Base-by-base conservation (phyloP, 345 rosid species). In the Heritiera fomes region DNA sequence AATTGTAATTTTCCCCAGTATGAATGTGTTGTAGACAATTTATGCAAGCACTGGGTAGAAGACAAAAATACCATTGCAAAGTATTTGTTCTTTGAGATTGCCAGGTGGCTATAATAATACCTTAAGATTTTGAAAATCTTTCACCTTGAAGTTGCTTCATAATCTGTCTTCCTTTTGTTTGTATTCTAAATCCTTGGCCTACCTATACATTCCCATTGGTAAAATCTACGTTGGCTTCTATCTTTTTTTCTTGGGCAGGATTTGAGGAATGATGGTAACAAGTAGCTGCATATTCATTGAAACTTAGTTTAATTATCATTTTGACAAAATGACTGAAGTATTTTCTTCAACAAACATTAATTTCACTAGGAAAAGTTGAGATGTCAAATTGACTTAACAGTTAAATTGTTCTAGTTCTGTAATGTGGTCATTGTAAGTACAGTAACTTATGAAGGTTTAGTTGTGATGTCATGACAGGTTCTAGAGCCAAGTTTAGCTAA, bases 401-500 rank as follows among this genome's bases (percentile, higher is more conserved):
- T 50, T 52, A 41, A 66, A 41, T 40, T 66, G 6, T 6, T 56
- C 38, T 56, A 52, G 62, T 65, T 70, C 23, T 23, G 46, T 59
- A 63, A 23, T 8, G 9, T 66, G 34, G 73, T 71, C 64, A 79
- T 52, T 49, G 40, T 64, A 56, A 12, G 52, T 68, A 58, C 71
- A 30, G 49, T 69, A 56, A 56, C 55, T 84, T 76, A 15, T 75
- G 34, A 80, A 61, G 49, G 66, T 75, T 73, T 61, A 38, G 23
- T 47, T 61, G 38, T 81, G 18, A 80, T 62, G 86, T 59, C 76
- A 84, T 76, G 67, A 78, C 87, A 95, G 99, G 98, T 93, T 81
- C 98, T 95, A 79, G 98, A 93, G 83, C 98, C 97, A 43, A 93
- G 97, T 88, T 88, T 95, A 87, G 89, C 94, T 62, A 93, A 90